A percentile compares a stretch with the other conserved stretches of the same genome.
phyloP scores from a whole-genome alignment of 352 stramenopile genomes.

The Hyaloperonospora brassicae region DNA sequence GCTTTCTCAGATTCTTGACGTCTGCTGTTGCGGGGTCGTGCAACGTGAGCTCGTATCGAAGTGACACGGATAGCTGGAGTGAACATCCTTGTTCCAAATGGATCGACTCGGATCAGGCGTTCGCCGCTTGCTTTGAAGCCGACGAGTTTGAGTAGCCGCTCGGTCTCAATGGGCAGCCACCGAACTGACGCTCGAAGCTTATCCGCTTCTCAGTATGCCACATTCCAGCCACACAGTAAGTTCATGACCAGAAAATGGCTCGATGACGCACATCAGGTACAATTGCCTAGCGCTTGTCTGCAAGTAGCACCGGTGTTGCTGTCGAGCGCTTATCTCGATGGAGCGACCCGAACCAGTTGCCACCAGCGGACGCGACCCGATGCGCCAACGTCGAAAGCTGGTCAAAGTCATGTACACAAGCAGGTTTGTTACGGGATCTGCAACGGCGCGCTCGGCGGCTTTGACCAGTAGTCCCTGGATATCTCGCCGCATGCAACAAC shows the following conservation, averaged over 20 bases:
- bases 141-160: slow-evolving; percentile 8
- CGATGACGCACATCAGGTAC: slow-evolving; percentile 55
- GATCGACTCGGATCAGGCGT: slow-evolving; percentile 8
- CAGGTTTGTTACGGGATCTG: slow-evolving; percentile 22
- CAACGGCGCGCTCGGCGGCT: slow-evolving; percentile 19
- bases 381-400: slow-evolving; percentile 44
- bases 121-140: slow-evolving; percentile 16
- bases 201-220: slow-evolving; percentile 21
- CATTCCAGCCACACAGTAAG: slow-evolving; percentile 3
- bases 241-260: slow-evolving; percentile 42
- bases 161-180: slow-evolving; percentile 17
- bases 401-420: slow-evolving; percentile 39
- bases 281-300: slow-evolving; percentile 69
- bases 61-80: slow-evolving; percentile 4
- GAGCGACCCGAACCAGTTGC: slow-evolving; percentile 37
- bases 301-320: slow-evolving; percentile 68
- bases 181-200: slow-evolving; percentile 1
- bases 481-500: slow-evolving; percentile 6
- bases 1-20: not conserved
- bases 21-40: slow-evolving; percentile 9
- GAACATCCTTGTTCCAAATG: slow-evolving; percentile 9
- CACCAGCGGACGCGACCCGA: slow-evolving; percentile 36
- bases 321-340: slow-evolving; percentile 38
- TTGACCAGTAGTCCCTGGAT: slow-evolving; percentile 15
- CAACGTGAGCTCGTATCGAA: slow-evolving; percentile 2